These are phyloP conservation scores for Rubroshorea leprosula DNA, from an alignment of 345 rosid species.

Conservation along the genomic window DNA sequence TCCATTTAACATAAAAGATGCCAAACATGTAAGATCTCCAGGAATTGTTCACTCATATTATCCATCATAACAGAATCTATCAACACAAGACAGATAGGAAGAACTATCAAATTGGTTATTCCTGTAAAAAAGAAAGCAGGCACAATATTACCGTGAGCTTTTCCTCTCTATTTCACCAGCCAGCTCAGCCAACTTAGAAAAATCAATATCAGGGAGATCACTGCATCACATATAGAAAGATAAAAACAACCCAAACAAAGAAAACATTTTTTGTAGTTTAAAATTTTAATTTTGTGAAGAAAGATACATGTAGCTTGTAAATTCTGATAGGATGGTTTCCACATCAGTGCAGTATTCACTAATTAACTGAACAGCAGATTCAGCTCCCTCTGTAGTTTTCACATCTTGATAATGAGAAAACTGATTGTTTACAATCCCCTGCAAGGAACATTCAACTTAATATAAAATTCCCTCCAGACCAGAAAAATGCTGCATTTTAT, in stretches of 20 bases:
- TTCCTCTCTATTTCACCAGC: constrained; percentile 28
- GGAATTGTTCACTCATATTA: too few species aligned
- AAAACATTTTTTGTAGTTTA: background rate
- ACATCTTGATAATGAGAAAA: background rate
- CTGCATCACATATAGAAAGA: constrained; percentile 31
- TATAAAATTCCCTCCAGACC: constrained; percentile 32
- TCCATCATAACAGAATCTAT: too few species aligned
- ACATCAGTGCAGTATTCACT: constrained; percentile 29
- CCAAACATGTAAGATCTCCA: too few species aligned
- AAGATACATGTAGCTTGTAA: constrained; percentile 26
- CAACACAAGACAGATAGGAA: background rate
- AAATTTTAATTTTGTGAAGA: background rate
- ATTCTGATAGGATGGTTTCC: constrained; percentile 32
- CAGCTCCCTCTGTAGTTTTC: constrained; percentile 28
- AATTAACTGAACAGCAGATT: constrained; percentile 30
- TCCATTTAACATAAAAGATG: too few species aligned
- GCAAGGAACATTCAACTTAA: constrained; percentile 12
- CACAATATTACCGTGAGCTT: constrained; percentile 36
- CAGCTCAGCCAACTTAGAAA: constrained; percentile 24
- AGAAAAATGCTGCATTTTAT: constrained; percentile 3
- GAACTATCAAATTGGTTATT: background rate
- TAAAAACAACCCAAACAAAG: constrained; percentile 14
- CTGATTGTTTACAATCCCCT: constrained; percentile 2
- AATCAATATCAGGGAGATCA: constrained; percentile 31
- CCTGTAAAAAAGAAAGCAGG: background rate